Base-by-base conservation (phyloP, 371 early-diverging fungal genomes). In the Mortierella sp. region DNA sequence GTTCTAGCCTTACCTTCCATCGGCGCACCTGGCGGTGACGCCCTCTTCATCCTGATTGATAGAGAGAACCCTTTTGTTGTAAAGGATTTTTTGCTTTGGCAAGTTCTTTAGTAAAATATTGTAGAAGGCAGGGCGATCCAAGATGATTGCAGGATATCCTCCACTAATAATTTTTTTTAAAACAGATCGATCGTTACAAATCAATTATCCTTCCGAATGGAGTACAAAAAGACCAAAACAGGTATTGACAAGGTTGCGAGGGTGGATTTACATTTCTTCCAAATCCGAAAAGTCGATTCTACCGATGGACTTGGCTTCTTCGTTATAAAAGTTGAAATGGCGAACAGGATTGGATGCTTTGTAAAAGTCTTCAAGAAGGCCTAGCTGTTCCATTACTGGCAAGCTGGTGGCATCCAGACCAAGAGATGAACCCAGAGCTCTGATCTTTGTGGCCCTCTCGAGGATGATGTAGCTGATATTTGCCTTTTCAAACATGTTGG, bases 401-500 rank as follows among this genome's bases (percentile, higher is more conserved):
- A 77, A 36, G 0, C 69, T 58, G 16, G 53, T 55, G 22, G 78
- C 78, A 63, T 77, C 78, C 4, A 77, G 57, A 2, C 78, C 78
- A 5, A 77, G 57, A 1, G 69, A 68, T 0, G 78, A 77, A 0
- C 78, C 78, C 0, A 77, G 65, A 6, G 78, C 73, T 48, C 64
- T 68, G 28, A 77, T 68, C 4, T 43, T 32, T 6, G 69, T 61
- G 8, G 73, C 69, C 57, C 65, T 72, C 55, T 77, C 78, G 36
- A 77, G 78, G 43, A 77, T 68, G 1, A 77, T 28, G 32, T 77
- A 77, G 4, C 53, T 57, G 40, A 77, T 72, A 32, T 65, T 28
- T 36, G 77, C 67, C 38, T 65, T 63, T 32, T 77, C 77, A 41
- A 77, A 64, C 77, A 77, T 77, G 36, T 77, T 77, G 62, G 77